Evolutionary conservation across 805 yeast species (phyloP), one percentile per base, ranked within the genome.

Genomic region (Jamesozyma piceae): DNA sequence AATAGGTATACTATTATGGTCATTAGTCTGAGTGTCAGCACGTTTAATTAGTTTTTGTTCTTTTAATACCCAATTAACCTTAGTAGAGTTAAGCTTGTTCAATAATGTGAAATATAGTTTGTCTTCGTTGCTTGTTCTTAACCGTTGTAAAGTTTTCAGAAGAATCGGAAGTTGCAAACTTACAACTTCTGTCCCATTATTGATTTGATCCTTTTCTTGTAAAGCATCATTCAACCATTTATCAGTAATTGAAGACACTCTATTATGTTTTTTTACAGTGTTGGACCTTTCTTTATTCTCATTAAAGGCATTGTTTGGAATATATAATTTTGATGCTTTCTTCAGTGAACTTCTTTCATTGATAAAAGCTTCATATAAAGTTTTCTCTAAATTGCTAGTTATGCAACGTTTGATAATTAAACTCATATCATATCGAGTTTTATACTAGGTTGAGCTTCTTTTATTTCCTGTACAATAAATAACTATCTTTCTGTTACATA

Each of bases 41-140:
- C 10, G 22, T 8, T 29, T 30, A 24, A 49, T 40, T n/a, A 8
- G 33, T 21, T 42, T 43, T 3, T 50, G 49, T 6, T 40, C 42
- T 18, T 38, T 43, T n/a, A 51, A 43, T 5, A 54, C 30, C 64
- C 64, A 59, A 32, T 35, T 37, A 17, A 56, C 46, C 10, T 42
- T 40, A 14, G 55, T 44, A 2, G 50, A 36, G 15, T 51, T 47
- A 6, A 59, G 38, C 34, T 48, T 50, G 32, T 54, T 52, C 21
- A 57, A 38, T 21, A 58, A 43, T 2, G 48, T 47, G 39, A 55
- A 58, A 42, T 54, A 58, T 2, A 45, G 37, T 5, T 47, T 43
- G 13, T 30, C 34, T 18, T 50, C 43, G 19, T 51, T 48, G 2
- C 38, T 34, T 9, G 51, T 41, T 30, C 63, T 45, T n/a, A 58